A percentile compares a stretch with the other conserved stretches of the same genome.
These are phyloP conservation scores for Monocercomonoides exilis DNA, from an alignment of 78 protist species.

Conservation along the genomic window DNA sequence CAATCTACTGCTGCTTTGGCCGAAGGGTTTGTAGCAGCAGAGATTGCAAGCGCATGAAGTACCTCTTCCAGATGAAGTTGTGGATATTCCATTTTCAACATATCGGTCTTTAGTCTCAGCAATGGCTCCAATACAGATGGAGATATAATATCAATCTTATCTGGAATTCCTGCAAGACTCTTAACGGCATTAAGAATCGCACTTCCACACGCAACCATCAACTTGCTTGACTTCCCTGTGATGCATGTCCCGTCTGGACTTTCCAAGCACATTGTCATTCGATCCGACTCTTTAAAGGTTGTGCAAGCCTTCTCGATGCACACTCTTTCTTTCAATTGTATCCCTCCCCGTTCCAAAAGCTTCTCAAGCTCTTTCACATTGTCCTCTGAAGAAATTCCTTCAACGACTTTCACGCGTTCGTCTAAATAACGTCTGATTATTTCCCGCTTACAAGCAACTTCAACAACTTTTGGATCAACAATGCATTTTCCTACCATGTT, in stretches of 20 bases:
- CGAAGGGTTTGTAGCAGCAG: neutral
- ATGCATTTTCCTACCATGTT: neutral
- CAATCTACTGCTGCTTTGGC: neutral
- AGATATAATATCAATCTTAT: neutral
- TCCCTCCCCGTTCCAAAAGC: neutral
- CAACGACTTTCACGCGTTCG: neutral
- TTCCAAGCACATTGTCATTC: neutral
- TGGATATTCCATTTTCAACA: neutral
- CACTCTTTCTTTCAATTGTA: neutral
- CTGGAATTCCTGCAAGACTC: neutral
- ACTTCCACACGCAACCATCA: neutral
- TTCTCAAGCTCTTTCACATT: neutral
- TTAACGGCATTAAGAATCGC: neutral
- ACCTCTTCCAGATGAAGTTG: neutral
- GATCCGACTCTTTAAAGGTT: neutral
- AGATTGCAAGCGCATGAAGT: neutral
- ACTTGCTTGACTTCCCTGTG: neutral
- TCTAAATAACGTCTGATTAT: neutral
- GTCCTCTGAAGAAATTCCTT: neutral
- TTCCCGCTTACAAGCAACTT: neutral
- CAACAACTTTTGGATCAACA: neutral
- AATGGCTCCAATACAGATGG: neutral
- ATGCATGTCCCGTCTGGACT: neutral
- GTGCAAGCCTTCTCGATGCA: neutral
- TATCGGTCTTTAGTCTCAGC: neutral